These are phyloP conservation scores for Anthostomella pinea DNA, from an alignment of 2,329 filamentous ascomycete species.

Conservation along the genomic window DNA sequence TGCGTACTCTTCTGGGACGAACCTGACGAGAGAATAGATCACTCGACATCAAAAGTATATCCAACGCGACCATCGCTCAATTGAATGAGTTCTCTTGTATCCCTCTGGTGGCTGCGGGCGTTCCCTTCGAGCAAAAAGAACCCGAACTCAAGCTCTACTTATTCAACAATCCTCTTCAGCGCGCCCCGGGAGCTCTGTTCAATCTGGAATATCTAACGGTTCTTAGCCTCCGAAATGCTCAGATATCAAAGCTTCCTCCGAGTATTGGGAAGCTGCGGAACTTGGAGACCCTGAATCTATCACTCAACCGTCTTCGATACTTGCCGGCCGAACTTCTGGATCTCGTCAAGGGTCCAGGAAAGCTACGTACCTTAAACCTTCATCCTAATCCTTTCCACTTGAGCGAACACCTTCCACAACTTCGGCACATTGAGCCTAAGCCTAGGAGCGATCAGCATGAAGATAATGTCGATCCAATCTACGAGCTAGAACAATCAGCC, in stretches of 20 bases:
- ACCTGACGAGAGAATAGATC: conserved; percentile 27
- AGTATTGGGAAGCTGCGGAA: conserved; percentile 56
- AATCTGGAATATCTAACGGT: conserved; percentile 60
- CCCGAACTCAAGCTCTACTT: conserved; percentile 62
- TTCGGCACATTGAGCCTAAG: conserved; percentile 6
- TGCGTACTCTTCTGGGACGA: not conserved
- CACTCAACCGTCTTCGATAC: conserved; percentile 58
- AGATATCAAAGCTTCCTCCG: conserved; percentile 58
- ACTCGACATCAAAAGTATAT: conserved; percentile 50
- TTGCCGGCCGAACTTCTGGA: conserved; percentile 63
- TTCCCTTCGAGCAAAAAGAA: conserved; percentile 57
- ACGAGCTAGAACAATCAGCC: not conserved
- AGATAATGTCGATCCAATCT: not conserved
- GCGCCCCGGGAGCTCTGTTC: conserved; percentile 60
- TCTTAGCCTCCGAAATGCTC: conserved; percentile 64
- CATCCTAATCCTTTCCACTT: conserved; percentile 63
- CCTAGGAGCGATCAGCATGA: conserved; percentile 3
- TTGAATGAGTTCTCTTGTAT: conserved; percentile 54
- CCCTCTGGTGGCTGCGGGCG: conserved; percentile 51
- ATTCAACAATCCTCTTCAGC: conserved; percentile 54
- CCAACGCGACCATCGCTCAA: conserved; percentile 55
- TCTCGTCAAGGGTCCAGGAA: conserved; percentile 45
- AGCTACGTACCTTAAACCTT: conserved; percentile 51
- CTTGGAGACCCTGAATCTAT: conserved; percentile 62
- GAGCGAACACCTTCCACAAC: conserved; percentile 25